A percentile compares a stretch with the other conserved stretches of the same genome.
Evolutionary conservation across 805 yeast species (phyloP).

Genomic region (Kazachstania bromeliacearum): DNA sequence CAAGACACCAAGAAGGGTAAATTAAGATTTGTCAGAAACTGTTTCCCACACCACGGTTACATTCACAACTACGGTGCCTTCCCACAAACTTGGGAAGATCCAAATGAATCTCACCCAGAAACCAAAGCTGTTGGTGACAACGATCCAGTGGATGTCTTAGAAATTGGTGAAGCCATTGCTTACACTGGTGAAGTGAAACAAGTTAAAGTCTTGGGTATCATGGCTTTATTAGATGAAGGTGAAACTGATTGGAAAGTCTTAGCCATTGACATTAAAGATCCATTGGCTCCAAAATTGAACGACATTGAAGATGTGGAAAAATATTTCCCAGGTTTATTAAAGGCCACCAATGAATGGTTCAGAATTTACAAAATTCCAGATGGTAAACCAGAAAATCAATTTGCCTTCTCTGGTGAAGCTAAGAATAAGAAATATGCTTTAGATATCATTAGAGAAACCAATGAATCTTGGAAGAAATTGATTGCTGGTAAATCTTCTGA

Average conservation of each 20-base stretch:
- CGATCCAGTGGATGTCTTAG: slow-evolving; percentile 81
- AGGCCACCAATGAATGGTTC: slow-evolving; percentile 97
- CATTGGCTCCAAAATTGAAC: slow-evolving; percentile 75
- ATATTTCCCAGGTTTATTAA: slow-evolving; percentile 84
- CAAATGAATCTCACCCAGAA: slow-evolving; percentile 52
- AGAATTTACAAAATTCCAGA: slow-evolving; percentile 96
- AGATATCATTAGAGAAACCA: slow-evolving; percentile 72
- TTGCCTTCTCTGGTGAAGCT: slow-evolving; percentile 94
- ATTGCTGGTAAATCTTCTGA: slow-evolving; percentile 53
- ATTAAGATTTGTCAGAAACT: slow-evolving; percentile 90
- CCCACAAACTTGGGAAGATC: slow-evolving; percentile 91
- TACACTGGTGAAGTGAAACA: slow-evolving; percentile 68
- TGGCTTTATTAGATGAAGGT: slow-evolving; percentile 91
- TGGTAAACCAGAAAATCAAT: slow-evolving; percentile 93
- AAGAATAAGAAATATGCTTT: slow-evolving; percentile 80
- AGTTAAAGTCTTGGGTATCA: slow-evolving; percentile 87
- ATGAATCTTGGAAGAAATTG: slow-evolving; percentile 74
- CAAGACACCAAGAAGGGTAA: slow-evolving; percentile 98
- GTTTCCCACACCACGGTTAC: slow-evolving; percentile 98
- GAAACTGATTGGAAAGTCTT: slow-evolving; percentile 90
- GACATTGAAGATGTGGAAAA: slow-evolving; percentile 87
- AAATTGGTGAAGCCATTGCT: slow-evolving; percentile 61
- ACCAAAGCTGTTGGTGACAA: slow-evolving; percentile 68
- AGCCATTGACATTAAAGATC: slow-evolving; percentile 80
- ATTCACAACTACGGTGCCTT: slow-evolving; percentile 97